Conservation (phyloP, 1,284 basidiomycete species). For the Irpex sp. region DNA sequence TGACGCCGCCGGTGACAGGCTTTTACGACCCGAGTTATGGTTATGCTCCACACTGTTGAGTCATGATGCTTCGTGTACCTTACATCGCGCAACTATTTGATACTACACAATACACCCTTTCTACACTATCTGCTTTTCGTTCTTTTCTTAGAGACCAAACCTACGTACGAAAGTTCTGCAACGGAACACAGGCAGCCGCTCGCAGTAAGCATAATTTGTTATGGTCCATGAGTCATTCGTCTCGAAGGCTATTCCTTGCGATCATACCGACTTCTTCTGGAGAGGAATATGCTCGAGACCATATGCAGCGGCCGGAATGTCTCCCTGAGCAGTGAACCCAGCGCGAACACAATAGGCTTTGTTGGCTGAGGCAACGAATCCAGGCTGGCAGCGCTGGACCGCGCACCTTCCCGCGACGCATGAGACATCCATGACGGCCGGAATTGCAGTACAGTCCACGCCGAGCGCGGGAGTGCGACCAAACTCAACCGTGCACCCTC, state of each 20-base stretch:
- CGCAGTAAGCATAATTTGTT: no score
- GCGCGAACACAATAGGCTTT: constrained; percentile 18
- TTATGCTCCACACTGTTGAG: not conserved
- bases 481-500: constrained; percentile 43
- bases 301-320: constrained; percentile 15
- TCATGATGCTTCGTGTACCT: not conserved
- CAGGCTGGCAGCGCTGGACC: constrained; percentile 41
- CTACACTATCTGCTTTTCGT: not conserved
- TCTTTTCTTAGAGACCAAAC: not conserved
- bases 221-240: no score
- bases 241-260: no score
- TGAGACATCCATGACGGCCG: constrained; percentile 44
- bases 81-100: not conserved
- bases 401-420: constrained; percentile 43
- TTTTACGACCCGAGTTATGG: not conserved
- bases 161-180: not conserved
- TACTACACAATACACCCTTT: not conserved
- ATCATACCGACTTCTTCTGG: constrained; percentile 10
- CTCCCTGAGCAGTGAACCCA: constrained; percentile 1
- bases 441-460: constrained; percentile 47
- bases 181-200: no score
- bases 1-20: not conserved
- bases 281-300: constrained; percentile 25
- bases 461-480: constrained; percentile 27
- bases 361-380: constrained; percentile 33